Conservation (phyloP, 2,329 filamentous ascomycete species). For the Trichoderma harzianum region DNA sequence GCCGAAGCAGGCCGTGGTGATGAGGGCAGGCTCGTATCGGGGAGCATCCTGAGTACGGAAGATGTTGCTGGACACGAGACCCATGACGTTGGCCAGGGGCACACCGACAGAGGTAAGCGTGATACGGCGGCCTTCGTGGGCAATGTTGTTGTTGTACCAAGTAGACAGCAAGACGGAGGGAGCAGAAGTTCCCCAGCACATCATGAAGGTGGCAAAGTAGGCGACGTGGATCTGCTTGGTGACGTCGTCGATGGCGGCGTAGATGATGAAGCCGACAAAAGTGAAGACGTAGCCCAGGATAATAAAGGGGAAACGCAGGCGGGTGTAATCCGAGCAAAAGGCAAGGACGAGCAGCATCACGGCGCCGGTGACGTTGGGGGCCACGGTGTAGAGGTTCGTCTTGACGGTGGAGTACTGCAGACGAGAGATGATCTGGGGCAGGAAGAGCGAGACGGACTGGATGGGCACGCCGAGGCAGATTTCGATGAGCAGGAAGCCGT, state of each 20-base stretch:
- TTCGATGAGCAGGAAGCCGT: slow-evolving; percentile 51
- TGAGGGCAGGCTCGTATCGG: slow-evolving; percentile 62
- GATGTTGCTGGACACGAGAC: slow-evolving; percentile 65
- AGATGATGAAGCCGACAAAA: slow-evolving; percentile 76
- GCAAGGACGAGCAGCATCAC: slow-evolving; percentile 69
- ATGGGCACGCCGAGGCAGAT: slow-evolving; percentile 59
- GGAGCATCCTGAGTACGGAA: slow-evolving; percentile 63
- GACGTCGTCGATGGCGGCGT: slow-evolving; percentile 65
- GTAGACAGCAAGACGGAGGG: slow-evolving; percentile 66
- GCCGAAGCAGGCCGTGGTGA: slow-evolving; percentile 64
- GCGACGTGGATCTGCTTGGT: slow-evolving; percentile 59
- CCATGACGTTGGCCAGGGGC: slow-evolving; percentile 74
- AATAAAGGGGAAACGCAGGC: slow-evolving; percentile 72
- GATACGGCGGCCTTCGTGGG: slow-evolving; percentile 69
- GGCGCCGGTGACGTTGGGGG: slow-evolving; percentile 72
- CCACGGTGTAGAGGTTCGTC: slow-evolving; percentile 79
- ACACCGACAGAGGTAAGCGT: slow-evolving; percentile 69
- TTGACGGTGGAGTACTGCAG: slow-evolving; percentile 48
- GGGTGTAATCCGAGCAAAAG: slow-evolving; percentile 63
- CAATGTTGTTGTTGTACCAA: slow-evolving; percentile 78
- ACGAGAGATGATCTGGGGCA: slow-evolving; percentile 53
- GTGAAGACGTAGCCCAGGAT: slow-evolving; percentile 70
- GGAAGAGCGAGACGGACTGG: slow-evolving; percentile 52
- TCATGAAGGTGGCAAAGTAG: slow-evolving; percentile 77
- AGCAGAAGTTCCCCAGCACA: slow-evolving; percentile 75